Base-by-base conservation (phyloP, 345 rosid genomes). In the Dimocarpus longan region DNA sequence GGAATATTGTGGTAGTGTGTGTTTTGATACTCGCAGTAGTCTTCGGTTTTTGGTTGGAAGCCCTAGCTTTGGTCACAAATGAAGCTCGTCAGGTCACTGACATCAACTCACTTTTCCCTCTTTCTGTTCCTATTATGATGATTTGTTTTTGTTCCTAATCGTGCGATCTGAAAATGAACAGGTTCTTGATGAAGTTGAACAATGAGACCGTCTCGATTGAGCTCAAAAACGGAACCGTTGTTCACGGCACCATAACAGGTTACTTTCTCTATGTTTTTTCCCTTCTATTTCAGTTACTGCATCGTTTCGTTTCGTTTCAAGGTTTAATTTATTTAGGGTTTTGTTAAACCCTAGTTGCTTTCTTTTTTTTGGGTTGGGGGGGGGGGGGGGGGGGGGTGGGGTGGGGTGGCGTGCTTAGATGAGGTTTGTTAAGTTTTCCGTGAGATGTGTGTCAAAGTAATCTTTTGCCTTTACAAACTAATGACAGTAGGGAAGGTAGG, bases 141-240 rank as follows among this genome's bases (percentile, higher is more conserved):
- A 19, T 71, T n/a, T 43, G 8, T 12, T 48, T 48, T 48, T 11
- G 52, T 15, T 50, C 19, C 56, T 50, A 13, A 50, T 50, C 13
- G 10, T 50, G 13, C 15, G 26, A 22, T 48, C 48, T 65, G 6
- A 43, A 42, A 60, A 24, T 40, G 28, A 10, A 59, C 82, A 93
- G 97, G 96, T 93, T 95, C 83, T 84, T 95, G 95, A 95, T 95
- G 99, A 95, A 95, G 89, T 64, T 95, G 82, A 95, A 90, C 92
- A 95, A 95, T 68, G 99, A 93, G 85, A 93, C 97, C 66, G 97
- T 92, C 6, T 93, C 98, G 74, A 91, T 95, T 72, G 99, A 95
- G 88, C 94, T 95, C 81, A 92, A 95, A 89, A 95, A 95, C 50
- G 98, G 97, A 76, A 93, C 97, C 63, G 85, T 92, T 43, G 99